Conservation (phyloP, 108 stramenopile genomes). For the Cyclotella sp. region DNA sequence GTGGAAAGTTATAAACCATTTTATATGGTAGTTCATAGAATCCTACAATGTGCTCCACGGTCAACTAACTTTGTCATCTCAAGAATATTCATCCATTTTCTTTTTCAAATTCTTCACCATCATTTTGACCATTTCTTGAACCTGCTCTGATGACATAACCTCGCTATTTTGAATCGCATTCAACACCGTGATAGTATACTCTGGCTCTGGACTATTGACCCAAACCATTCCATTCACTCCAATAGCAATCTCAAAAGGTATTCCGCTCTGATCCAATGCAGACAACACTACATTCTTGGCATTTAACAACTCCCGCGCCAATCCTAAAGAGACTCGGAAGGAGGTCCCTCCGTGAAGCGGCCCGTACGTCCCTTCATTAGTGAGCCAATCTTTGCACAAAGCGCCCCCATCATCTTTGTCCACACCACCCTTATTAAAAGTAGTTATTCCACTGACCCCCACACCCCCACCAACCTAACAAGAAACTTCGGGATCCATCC, state of each 20-base stretch:
- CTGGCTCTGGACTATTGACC: constrained; percentile 70
- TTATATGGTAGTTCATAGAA: too few relatives aligned
- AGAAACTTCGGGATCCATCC: constrained; percentile 72
- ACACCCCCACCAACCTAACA: constrained; percentile 65
- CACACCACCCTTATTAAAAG: constrained; percentile 14
- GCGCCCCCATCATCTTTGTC: constrained; percentile 63
- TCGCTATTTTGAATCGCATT: constrained; percentile 84
- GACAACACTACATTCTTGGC: constrained; percentile 67
- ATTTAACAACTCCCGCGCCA: constrained; percentile 74
- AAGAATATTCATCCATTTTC: constrained; percentile 29
- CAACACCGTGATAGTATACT: constrained; percentile 75
- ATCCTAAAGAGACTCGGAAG: constrained; percentile 64
- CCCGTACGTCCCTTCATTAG: constrained; percentile 85
- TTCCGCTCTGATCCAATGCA: constrained; percentile 55
- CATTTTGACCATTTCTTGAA: constrained; percentile 81
- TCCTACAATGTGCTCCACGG: too few relatives aligned
- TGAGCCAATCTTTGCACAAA: constrained; percentile 85
- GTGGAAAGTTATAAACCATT: too few relatives aligned
- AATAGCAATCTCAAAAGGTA: constrained; percentile 79
- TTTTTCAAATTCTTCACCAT: constrained; percentile 69
- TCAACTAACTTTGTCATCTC: too few relatives aligned
- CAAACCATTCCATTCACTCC: constrained; percentile 88
- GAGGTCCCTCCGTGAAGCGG: constrained; percentile 74
- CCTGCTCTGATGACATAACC: constrained; percentile 75
- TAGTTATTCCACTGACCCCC: constrained; percentile 13